Evolutionary conservation across 352 stramenopile species (phyloP).

Genomic region (Saprolegnia parasitica): DNA sequence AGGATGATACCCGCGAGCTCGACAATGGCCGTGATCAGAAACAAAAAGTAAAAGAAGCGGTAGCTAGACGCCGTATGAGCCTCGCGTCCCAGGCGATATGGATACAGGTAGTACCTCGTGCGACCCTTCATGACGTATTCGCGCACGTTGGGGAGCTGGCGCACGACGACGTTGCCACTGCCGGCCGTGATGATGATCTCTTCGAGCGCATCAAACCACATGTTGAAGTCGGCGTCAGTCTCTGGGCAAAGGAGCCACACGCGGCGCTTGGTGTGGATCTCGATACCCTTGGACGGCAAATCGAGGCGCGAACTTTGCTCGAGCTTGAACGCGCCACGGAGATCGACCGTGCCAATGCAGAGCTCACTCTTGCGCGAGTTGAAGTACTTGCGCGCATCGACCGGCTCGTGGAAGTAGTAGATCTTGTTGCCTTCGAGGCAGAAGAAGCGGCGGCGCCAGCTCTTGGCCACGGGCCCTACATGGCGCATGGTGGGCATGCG

Average conservation of each 20-base stretch:
- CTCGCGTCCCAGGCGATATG: not conserved
- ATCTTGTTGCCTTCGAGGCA: constrained; percentile 79
- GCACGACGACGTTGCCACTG: constrained; percentile 66
- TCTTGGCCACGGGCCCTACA: constrained; percentile 60
- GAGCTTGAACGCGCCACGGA: constrained; percentile 73
- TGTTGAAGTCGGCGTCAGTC: constrained; percentile 72
- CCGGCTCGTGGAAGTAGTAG: constrained; percentile 81
- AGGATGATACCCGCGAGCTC: constrained; percentile 46
- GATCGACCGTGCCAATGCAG: constrained; percentile 66
- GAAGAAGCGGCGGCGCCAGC: constrained; percentile 77
- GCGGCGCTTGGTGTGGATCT: constrained; percentile 69
- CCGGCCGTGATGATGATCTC: constrained; percentile 68
- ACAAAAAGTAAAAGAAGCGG: constrained; percentile 66
- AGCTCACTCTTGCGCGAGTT: constrained; percentile 72
- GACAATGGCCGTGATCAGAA: constrained; percentile 58
- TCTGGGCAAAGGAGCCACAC: constrained; percentile 74
- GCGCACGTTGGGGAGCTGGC: constrained; percentile 72
- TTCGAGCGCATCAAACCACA: constrained; percentile 79
- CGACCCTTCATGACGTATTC: constrained; percentile 74
- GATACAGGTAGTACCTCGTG: constrained; percentile 25
- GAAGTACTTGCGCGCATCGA: constrained; percentile 85
- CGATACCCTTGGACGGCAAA: constrained; percentile 55
- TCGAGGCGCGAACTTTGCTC: constrained; percentile 72
- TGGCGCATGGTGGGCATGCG: not conserved
- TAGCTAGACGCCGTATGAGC: constrained; percentile 37